Evolutionary conservation across 805 yeast genomes (phyloP).

Genomic region (Myxozyma kluyveri): DNA sequence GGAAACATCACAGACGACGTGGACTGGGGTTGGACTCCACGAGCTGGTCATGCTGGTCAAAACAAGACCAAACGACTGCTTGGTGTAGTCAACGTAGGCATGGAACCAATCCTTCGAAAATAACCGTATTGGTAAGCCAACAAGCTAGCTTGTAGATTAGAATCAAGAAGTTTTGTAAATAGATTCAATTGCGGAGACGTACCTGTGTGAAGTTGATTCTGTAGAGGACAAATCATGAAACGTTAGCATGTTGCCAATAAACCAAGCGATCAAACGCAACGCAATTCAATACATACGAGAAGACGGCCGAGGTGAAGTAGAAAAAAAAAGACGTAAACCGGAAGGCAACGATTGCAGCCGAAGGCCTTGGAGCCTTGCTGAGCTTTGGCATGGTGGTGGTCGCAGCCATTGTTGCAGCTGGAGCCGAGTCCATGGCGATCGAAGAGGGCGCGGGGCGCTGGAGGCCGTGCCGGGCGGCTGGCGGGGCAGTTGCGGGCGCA

Average conservation of each 20-base stretch:
- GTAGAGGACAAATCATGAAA: not conserved
- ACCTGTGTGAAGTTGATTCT: conserved; percentile 28
- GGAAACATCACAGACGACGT: conserved; percentile 34
- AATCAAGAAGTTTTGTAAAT: not conserved
- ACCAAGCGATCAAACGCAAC: not conserved
- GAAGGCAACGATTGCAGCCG: conserved; percentile 15
- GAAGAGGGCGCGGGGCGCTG: too few species aligned
- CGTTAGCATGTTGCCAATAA: not conserved
- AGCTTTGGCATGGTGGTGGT: not conserved
- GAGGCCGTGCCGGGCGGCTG: too few species aligned
- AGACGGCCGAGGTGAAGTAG: conserved; percentile 23
- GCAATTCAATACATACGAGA: conserved; percentile 11
- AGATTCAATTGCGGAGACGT: not conserved
- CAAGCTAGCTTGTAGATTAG: conserved; percentile 2
- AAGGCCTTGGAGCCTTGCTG: conserved; percentile 10
- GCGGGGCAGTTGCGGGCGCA: too few species aligned
- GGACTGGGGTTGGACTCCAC: conserved; percentile 35
- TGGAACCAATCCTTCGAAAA: conserved; percentile 32
- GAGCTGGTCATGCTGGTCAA: conserved; percentile 34
- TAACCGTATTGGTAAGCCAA: conserved; percentile 36
- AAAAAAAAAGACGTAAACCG: conserved; percentile 16
- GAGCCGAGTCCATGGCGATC: too few species aligned
- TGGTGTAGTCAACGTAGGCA: conserved; percentile 38
- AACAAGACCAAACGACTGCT: conserved; percentile 37
- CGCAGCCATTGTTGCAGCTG: not conserved